phyloP scores from a whole-genome alignment of 768 basidiomycete genomes.

The Suillus decipiens region DNA sequence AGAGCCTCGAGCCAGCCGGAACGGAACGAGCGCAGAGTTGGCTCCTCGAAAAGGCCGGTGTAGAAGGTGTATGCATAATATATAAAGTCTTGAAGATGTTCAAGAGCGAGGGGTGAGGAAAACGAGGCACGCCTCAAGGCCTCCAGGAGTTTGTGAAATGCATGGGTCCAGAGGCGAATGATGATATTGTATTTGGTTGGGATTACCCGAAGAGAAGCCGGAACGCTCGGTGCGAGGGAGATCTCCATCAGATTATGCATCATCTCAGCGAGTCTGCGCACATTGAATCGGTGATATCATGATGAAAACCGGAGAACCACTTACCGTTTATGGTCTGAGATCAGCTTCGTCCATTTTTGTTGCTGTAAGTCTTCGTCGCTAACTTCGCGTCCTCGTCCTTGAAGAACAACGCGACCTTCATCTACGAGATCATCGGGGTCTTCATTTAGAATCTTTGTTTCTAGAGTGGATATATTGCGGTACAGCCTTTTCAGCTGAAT shows the following conservation, averaged over 20 bases:
- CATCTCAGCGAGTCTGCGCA: conserved; percentile 80
- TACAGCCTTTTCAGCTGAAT: conserved; percentile 80
- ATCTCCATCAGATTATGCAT: conserved; percentile 88
- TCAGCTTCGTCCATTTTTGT: conserved; percentile 73
- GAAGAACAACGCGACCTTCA: conserved; percentile 37
- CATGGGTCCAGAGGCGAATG: conserved; percentile 88
- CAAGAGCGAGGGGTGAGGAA: conserved; percentile 64
- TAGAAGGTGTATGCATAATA: conserved; percentile 96
- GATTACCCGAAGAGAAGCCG: conserved; percentile 85
- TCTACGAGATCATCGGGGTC: conserved; percentile 57
- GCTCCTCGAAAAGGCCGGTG: conserved; percentile 85
- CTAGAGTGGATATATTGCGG: conserved; percentile 77
- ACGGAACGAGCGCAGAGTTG: conserved; percentile 65
- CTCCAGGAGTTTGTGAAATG: conserved; percentile 89
- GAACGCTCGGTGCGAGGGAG: conserved; percentile 83
- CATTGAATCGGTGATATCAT: conserved; percentile 13
- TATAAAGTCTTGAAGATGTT: conserved; percentile 92
- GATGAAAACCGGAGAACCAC: conserved; percentile 29
- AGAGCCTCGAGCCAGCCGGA: conserved; percentile 94
- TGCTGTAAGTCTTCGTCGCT: conserved; percentile 62
- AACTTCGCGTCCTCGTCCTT: conserved; percentile 33
- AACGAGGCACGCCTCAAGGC: conserved; percentile 85
- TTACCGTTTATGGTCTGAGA: conserved; percentile 83
- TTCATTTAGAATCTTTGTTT: conserved; percentile 69
- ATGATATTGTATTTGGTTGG: conserved; percentile 96